Conservation (phyloP, 257 asterid species). For the Solanum lignicaule region DNA sequence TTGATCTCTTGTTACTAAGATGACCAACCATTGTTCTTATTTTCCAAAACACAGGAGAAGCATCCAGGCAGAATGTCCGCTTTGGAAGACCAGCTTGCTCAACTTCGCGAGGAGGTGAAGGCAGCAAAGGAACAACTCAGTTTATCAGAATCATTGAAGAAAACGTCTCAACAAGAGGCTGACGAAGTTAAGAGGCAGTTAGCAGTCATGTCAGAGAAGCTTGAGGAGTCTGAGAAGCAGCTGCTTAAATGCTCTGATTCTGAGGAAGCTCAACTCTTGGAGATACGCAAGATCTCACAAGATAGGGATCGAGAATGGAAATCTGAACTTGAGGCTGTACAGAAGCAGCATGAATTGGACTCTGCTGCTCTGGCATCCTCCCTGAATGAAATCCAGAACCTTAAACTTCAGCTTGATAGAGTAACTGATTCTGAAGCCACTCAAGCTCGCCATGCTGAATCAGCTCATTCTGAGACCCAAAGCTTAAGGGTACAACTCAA, state of each 20-base stretch:
- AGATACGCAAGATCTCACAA: slow-evolving; percentile 64
- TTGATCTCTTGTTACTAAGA: neutral
- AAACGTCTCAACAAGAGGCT: slow-evolving; percentile 50
- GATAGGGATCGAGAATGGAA: slow-evolving; percentile 74
- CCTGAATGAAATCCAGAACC: slow-evolving; percentile 62
- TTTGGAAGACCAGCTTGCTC: slow-evolving; percentile 56
- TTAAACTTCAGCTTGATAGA: slow-evolving; percentile 50
- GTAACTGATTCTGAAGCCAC: slow-evolving; percentile 50
- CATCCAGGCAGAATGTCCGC: slow-evolving; percentile 31
- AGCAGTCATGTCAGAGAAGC: slow-evolving; percentile 38
- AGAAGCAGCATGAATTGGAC: slow-evolving; percentile 67
- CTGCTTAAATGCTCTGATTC: slow-evolving; percentile 55
- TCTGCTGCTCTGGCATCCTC: slow-evolving; percentile 60
- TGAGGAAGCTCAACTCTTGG: slow-evolving; percentile 65
- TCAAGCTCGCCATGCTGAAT: slow-evolving; percentile 56
- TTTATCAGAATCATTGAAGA: slow-evolving; percentile 64
- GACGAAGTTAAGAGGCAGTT: slow-evolving; percentile 62
- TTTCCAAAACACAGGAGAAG: slow-evolving; percentile 37
- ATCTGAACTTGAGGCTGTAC: slow-evolving; percentile 65
- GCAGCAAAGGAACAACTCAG: slow-evolving; percentile 56
- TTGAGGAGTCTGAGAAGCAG: slow-evolving; percentile 53
- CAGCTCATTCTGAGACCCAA: slow-evolving; percentile 49
- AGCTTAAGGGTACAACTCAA: slow-evolving; percentile 50
- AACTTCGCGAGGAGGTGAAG: slow-evolving; percentile 67
- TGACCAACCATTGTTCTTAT: neutral